phyloP scores from a whole-genome alignment of 768 basidiomycete species.

The Amanita jacksonii region DNA sequence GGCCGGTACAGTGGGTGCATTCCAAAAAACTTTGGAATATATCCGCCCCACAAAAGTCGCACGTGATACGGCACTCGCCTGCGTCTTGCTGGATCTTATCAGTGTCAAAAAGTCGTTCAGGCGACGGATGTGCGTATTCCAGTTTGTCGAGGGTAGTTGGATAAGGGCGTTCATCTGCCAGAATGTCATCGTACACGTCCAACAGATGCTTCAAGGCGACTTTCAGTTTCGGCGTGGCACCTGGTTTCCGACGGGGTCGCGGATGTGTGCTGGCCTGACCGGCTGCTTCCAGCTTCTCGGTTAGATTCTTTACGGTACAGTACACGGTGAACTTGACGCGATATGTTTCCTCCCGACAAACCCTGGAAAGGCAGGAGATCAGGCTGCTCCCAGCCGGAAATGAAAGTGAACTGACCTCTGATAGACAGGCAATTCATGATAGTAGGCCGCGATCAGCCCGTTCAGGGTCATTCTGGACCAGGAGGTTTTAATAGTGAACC shows the following conservation, averaged over 20 bases:
- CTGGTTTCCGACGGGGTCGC: neutral
- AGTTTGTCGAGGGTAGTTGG: constrained; percentile 2
- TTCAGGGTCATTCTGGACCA: constrained; percentile 79
- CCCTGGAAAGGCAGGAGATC: constrained; percentile 29
- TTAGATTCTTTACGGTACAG: constrained; percentile 32
- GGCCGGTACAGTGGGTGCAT: constrained; percentile 42
- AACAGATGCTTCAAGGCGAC: neutral
- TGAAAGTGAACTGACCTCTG: constrained; percentile 40
- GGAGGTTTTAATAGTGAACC: constrained; percentile 73
- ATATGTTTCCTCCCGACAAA: constrained; percentile 75
- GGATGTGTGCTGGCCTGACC: neutral
- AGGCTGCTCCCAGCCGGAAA: neutral
- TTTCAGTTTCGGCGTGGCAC: neutral
- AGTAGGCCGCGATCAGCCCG: constrained; percentile 49
- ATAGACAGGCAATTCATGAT: constrained; percentile 73
- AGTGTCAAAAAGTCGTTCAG: too few relatives aligned
- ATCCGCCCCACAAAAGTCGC: constrained; percentile 78
- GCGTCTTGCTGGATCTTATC: neutral
- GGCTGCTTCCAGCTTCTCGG: neutral
- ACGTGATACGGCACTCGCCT: constrained; percentile 28
- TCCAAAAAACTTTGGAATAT: constrained; percentile 79
- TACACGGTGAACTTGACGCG: constrained; percentile 60
- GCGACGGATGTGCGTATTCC: neutral
- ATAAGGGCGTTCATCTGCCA: neutral
- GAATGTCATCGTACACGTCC: neutral